Conservation (phyloP, 805 yeast species). For the Lipomyces starkeyi region DNA sequence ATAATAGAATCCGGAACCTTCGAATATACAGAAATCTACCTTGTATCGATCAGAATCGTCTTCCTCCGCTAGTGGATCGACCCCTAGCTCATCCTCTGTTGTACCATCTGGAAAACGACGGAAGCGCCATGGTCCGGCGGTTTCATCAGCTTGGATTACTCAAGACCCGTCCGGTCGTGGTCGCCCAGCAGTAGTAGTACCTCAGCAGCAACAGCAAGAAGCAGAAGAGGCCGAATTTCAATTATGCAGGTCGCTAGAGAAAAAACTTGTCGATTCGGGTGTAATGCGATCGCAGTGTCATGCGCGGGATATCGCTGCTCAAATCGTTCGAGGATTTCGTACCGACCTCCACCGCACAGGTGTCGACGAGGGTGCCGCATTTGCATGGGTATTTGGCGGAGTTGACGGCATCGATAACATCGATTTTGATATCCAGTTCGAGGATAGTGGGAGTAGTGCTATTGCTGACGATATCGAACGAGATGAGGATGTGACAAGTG, state of each 20-base stretch:
- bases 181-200: constrained; percentile 14
- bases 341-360: background rate
- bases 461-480: background rate
- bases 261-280: constrained; percentile 10
- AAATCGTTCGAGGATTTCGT: constrained; percentile 16
- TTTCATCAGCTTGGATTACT: constrained; percentile 33
- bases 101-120: constrained; percentile 18
- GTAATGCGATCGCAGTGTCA: background rate
- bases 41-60: background rate
- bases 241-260: constrained; percentile 8
- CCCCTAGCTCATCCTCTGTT: background rate
- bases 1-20: background rate
- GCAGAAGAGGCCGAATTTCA: constrained; percentile 19
- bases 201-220: constrained; percentile 15
- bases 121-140: constrained; percentile 36
- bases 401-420: constrained; percentile 22
- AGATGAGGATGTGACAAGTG: background rate
- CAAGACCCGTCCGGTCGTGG: constrained; percentile 31
- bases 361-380: constrained; percentile 14
- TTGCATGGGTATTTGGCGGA: constrained; percentile 34
- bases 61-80: background rate
- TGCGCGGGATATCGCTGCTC: constrained; percentile 19
- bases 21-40: background rate
- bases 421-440: constrained; percentile 17
- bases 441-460: background rate